Evolutionary conservation across 148 eudicot species (phyloP), one percentile per base, ranked within the genome.

Genomic region (Spergularia marina): DNA sequence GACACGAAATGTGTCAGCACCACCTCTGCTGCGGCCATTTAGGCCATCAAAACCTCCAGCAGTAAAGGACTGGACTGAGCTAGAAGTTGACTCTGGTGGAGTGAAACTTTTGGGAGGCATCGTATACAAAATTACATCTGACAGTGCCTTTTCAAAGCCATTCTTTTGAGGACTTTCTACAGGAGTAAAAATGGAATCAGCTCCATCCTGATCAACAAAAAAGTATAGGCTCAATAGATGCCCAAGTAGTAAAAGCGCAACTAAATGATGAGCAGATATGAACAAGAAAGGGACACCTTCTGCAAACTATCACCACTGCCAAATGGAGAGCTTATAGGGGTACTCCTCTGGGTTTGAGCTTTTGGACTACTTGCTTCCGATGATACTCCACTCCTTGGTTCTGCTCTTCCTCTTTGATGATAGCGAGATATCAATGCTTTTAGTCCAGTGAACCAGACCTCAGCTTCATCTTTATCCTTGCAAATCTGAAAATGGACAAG

Each of bases 401-500:
- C 89, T 13, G 61, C 53, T 79, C 86, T 84, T 76, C 86, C 82
- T 30, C 77, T 85, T 60, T 79, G 81, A 73, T 86, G 84, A 73
- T 76, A 79, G 59, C 85, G 87, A 71, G 93, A 83, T 69, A 86
- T 81, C 77, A 91, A 77, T 76, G 89, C 88, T 68, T 78, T 87
- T 13, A 91, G 85, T 68, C 85, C 91, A 81, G 83, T 83, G 76
- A 89, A 87, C 96, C 92, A 91, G 76, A 86, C 82, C 79, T 91
- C 96, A 77, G 96, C 92, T 83, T 91, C 92, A 77, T 89, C 91
- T 77, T 87, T 89, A 76, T 91, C 91, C 82, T 89, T 91, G 78
- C 96, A 91, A 62, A 91, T 91, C 93, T 91, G 88, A 62, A 81
- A 60, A 67, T 41, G 55, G 30, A 71, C 30, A 78, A 39, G 15